A percentile compares a stretch with the other conserved stretches of the same genome.
phyloP scores from a whole-genome alignment of 257 asterid species.

The Solanum dulcamara region DNA sequence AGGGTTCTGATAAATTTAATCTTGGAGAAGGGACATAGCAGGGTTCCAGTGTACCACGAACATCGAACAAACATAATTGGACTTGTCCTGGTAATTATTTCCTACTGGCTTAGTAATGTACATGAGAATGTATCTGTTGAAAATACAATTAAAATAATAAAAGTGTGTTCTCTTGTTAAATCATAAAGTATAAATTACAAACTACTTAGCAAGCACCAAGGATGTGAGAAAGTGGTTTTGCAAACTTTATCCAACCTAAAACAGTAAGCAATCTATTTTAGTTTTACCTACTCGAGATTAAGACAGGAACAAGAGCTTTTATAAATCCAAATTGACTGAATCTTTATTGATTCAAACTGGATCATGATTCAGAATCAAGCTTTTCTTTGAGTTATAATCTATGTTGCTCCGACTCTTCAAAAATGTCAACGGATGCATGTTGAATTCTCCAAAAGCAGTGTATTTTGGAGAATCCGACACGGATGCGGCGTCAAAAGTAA shows the following conservation, averaged over 20 bases:
- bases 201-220: background rate
- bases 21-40: constrained; percentile 64
- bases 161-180: background rate
- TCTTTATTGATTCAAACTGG: background rate
- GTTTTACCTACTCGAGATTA: no score
- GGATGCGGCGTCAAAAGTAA: no score
- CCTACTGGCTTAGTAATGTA: background rate
- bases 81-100: constrained; percentile 55
- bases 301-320: background rate
- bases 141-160: no score
- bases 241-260: background rate
- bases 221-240: background rate
- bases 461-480: no score
- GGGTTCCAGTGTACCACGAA: constrained; percentile 72
- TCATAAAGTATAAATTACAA: background rate
- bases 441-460: no score
- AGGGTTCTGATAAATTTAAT: constrained; percentile 53
- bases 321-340: background rate
- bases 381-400: background rate
- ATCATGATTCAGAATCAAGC: background rate
- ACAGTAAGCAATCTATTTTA: no score
- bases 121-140: background rate
- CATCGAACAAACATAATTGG: constrained; percentile 53
- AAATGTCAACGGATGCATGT: no score
- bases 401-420: no score